Percentiles rank a stretch among this genome's conserved stretches.
phyloP scores from a whole-genome alignment of 352 stramenopile species.

The Globisporangium megalacanthum region DNA sequence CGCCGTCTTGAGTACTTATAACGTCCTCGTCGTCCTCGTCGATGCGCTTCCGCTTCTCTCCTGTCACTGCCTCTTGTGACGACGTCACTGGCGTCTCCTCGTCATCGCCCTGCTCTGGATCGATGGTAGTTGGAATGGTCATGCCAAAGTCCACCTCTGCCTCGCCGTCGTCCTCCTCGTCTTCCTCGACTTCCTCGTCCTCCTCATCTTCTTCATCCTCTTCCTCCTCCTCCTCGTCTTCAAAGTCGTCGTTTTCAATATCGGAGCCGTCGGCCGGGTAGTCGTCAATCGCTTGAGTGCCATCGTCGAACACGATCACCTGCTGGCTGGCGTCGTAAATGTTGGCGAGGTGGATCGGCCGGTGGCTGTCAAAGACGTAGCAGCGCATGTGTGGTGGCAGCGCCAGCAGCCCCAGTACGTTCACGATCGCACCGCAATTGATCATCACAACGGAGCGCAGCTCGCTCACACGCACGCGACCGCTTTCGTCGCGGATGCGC shows the following conservation, averaged over 20 bases:
- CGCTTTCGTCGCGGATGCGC: conserved; percentile 51
- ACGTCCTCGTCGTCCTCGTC: conserved; percentile 32
- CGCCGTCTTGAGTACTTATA: conserved; percentile 19
- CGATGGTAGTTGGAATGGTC: not conserved
- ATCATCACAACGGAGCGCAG: conserved; percentile 91
- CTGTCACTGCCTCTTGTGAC: conserved; percentile 4
- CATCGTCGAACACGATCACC: conserved; percentile 82
- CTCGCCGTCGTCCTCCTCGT: conserved; percentile 36
- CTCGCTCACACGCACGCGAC: conserved; percentile 33
- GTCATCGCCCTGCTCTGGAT: conserved; percentile 13
- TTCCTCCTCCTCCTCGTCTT: conserved; percentile 62
- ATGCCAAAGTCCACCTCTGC: conserved; percentile 44
- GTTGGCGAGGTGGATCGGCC: conserved; percentile 96
- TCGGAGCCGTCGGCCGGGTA: conserved; percentile 84
- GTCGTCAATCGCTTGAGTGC: conserved; percentile 56
- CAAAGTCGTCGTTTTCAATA: conserved; percentile 47
- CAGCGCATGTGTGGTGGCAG: conserved; percentile 62
- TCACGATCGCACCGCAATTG: conserved; percentile 93
- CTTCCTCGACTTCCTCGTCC: conserved; percentile 22
- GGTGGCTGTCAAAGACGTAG: conserved; percentile 95
- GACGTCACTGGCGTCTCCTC: conserved; percentile 14
- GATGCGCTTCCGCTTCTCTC: conserved; percentile 26
- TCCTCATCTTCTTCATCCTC: conserved; percentile 44
- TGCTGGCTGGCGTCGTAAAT: conserved; percentile 87
- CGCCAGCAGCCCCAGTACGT: conserved; percentile 84